Percentiles rank a stretch among this genome's conserved stretches.
These are phyloP conservation scores for Mycena amicta DNA, from an alignment of 768 basidiomycete species.

Conservation along the genomic window DNA sequence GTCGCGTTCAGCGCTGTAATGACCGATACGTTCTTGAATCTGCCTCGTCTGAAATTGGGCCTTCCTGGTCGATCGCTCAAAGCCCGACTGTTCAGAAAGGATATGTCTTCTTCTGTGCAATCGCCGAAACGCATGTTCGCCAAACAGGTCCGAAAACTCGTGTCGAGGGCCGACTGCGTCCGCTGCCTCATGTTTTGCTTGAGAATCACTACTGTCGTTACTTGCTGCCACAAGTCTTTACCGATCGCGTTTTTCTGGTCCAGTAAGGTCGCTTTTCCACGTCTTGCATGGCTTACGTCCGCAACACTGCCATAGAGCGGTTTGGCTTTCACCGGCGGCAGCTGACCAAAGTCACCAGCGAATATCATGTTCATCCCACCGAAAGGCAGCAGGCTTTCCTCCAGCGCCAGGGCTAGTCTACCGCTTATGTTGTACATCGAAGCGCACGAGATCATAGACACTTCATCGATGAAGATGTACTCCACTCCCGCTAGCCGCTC, in stretches of 20 bases:
- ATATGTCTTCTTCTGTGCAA: slow-evolving; percentile 37
- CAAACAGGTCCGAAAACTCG: slow-evolving; percentile 27
- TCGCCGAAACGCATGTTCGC: slow-evolving; percentile 34
- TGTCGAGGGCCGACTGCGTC: slow-evolving; percentile 28
- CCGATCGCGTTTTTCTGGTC: neutral
- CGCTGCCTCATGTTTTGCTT: slow-evolving; percentile 39
- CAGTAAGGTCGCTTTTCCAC: neutral
- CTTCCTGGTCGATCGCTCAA: slow-evolving; percentile 6
- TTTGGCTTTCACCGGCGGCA: slow-evolving; percentile 4
- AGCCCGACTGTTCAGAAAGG: slow-evolving; percentile 28
- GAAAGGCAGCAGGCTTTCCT: slow-evolving; percentile 27
- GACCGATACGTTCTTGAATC: slow-evolving; percentile 34
- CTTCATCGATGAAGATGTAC: slow-evolving; percentile 35
- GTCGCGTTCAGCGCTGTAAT: slow-evolving; percentile 35
- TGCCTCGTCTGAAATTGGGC: slow-evolving; percentile 13
- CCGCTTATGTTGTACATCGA: slow-evolving; percentile 34
- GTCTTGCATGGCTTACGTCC: neutral
- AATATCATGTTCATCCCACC: slow-evolving; percentile 41
- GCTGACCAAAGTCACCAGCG: slow-evolving; percentile 38
- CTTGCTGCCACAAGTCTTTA: slow-evolving; percentile 29
- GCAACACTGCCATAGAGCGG: neutral
- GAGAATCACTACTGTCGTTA: slow-evolving; percentile 37
- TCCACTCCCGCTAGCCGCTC: slow-evolving; percentile 27
- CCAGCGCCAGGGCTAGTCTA: slow-evolving; percentile 26
- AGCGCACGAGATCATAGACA: slow-evolving; percentile 42